Evolutionary conservation across 257 asterid species (phyloP).

Genomic region (Ophiorrhiza pumila): DNA sequence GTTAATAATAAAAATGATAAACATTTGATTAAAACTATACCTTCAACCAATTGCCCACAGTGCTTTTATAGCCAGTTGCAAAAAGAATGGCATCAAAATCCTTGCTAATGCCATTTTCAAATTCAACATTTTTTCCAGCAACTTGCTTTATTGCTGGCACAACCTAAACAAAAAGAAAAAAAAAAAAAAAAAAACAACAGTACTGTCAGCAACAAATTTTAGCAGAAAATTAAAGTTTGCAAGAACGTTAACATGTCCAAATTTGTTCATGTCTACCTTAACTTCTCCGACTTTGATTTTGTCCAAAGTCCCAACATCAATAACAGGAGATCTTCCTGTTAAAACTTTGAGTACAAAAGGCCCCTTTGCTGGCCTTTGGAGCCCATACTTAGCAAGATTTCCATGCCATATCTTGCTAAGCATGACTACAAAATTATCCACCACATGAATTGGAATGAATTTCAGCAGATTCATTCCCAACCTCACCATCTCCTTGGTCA

Average conservation of each 20-base stretch:
- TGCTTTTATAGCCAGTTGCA: slow-evolving; percentile 58
- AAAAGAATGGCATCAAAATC: slow-evolving; percentile 43
- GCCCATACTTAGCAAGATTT: slow-evolving; percentile 36
- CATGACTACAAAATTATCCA: slow-evolving; percentile 28
- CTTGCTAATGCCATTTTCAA: slow-evolving; percentile 25
- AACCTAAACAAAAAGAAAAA: slow-evolving; percentile 29
- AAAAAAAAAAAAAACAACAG: no score
- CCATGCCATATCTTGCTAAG: slow-evolving; percentile 26
- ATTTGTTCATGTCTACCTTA: slow-evolving; percentile 24
- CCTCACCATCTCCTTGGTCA: slow-evolving; percentile 35
- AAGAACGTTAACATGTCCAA: no score
- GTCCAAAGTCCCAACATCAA: slow-evolving; percentile 50
- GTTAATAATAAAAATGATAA: not conserved
- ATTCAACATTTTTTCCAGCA: slow-evolving; percentile 23
- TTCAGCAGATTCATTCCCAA: slow-evolving; percentile 35
- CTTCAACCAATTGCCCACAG: slow-evolving; percentile 47
- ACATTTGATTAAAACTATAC: slow-evolving; percentile 5
- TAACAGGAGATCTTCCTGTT: slow-evolving; percentile 51
- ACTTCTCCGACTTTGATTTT: slow-evolving; percentile 39
- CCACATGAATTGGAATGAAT: slow-evolving; percentile 21
- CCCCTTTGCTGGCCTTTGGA: slow-evolving; percentile 44
- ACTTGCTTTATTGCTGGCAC: slow-evolving; percentile 27
- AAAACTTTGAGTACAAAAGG: slow-evolving; percentile 37
- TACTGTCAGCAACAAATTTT: no score
- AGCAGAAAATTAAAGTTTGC: no score